Evolutionary conservation across 805 yeast genomes (phyloP), one percentile per base, ranked within the genome.

Genomic region (Ogataea parapolymorpha): DNA sequence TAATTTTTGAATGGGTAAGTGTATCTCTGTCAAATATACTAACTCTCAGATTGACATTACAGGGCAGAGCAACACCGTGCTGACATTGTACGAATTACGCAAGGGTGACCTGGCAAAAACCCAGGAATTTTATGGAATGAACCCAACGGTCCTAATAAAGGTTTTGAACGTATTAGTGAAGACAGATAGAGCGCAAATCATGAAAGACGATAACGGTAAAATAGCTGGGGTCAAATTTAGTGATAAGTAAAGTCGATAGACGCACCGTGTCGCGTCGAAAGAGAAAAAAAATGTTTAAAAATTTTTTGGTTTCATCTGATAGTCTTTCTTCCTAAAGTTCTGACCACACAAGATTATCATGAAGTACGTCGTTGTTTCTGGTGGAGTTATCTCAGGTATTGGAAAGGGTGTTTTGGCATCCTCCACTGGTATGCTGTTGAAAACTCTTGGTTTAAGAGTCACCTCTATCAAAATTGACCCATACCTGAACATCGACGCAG

Each of bases 281-380:
- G 32, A 27, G 32, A 41, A 44, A 44, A 37, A 37, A 37, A 41
- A 31, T 28, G 10, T 6, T n/a, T 26, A 39, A 29, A 35, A 31
- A 25, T 41, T 44, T 44, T 44, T 41, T 44, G 39, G 35, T 40
- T 40, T 24, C 39, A 32, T 22, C 26, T 26, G 41, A 25, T 36
- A 29, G 33, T 28, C 35, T 31, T 37, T 18, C 10, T 28, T 20
- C 13, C n/a, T 32, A 32, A 26, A 20, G 26, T 18, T 26, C 33
- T 22, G 11, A 26, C 20, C n/a, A 14, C 36, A n/a, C 28, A 12
- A 26, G 29, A 28, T 26, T 25, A 37, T 35, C 41, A 91, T 93
- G 98, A 93, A 93, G 70, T 93, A 89, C 96, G 98, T 93, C 59
- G 95, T 93, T 59, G 99, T 93, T 34, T 90, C 98, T 45, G 99